These are phyloP conservation scores for Bigelowiella natans DNA, from an alignment of 78 protist species.

Conservation along the genomic window DNA sequence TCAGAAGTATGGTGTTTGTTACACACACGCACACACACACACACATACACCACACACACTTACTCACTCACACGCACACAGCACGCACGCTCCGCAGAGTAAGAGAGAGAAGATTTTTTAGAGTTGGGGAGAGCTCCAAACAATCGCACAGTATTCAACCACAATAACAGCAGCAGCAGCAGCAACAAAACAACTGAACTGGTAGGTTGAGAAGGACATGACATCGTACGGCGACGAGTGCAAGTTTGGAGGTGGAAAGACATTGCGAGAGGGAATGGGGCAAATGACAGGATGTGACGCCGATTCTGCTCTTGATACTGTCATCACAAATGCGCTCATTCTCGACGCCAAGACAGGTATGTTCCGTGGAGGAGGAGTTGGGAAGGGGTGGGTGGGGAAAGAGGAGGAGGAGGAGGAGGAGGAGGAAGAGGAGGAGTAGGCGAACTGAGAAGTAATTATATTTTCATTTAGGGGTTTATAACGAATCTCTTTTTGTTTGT, in stretches of 20 bases:
- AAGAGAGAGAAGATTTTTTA: too few species aligned
- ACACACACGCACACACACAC: too few species aligned
- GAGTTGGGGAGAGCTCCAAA: too few species aligned
- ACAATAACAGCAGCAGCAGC: constrained; percentile 24
- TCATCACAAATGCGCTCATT: constrained; percentile 33
- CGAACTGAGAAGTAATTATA: too few species aligned
- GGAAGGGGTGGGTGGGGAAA: not conserved
- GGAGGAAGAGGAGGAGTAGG: too few species aligned
- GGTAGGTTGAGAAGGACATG: constrained; percentile 12
- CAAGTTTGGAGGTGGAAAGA: constrained; percentile 37
- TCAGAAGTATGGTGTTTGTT: too few species aligned
- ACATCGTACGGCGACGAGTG: constrained; percentile 38
- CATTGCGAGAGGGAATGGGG: constrained; percentile 34
- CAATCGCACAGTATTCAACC: too few species aligned
- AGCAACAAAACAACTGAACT: too few species aligned
- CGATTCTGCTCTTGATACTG: constrained; percentile 17
- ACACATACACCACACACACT: too few species aligned
- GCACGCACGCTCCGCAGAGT: too few species aligned
- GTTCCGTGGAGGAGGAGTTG: not conserved
- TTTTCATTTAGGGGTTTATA: too few species aligned
- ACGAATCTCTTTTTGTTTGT: not conserved
- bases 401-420: not conserved
- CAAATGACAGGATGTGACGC: not conserved
- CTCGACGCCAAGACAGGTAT: constrained; percentile 5
- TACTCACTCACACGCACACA: too few species aligned